These are phyloP conservation scores for Tetragonia tetragonoides DNA, from an alignment of 148 eudicot genomes.

Conservation along the genomic window DNA sequence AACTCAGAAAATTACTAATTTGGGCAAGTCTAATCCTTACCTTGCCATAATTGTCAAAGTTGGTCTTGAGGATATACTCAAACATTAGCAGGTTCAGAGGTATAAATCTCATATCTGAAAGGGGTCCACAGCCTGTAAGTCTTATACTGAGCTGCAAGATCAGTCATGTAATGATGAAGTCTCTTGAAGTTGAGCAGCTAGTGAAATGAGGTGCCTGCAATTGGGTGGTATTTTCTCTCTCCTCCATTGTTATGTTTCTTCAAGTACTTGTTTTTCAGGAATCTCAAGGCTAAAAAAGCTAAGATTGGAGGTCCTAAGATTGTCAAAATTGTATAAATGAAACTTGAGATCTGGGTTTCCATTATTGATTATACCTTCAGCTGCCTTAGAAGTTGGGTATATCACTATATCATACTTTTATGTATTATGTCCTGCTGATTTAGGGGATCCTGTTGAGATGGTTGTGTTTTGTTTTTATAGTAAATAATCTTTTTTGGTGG, in stretches of 20 bases:
- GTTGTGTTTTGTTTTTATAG: too few relatives aligned
- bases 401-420: too few relatives aligned
- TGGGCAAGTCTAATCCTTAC: conserved; percentile 21
- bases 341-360: conserved; percentile 11
- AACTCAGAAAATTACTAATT: too few relatives aligned
- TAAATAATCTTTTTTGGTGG: too few relatives aligned
- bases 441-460: too few relatives aligned
- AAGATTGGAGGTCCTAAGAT: conserved; percentile 13
- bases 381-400: too few relatives aligned
- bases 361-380: neutral
- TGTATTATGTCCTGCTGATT: too few relatives aligned
- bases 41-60: conserved; percentile 63
- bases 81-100: conserved; percentile 64
- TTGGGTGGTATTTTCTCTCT: conserved; percentile 48
- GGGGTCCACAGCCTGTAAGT: conserved; percentile 62
- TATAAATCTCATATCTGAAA: conserved; percentile 54
- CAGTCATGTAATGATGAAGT: conserved; percentile 59
- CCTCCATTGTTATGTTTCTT: neutral
- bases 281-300: conserved; percentile 23
- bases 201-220: conserved; percentile 46
- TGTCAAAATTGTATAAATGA: neutral
- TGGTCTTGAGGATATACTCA: conserved; percentile 61
- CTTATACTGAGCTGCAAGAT: conserved; percentile 44
- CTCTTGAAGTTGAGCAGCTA: conserved; percentile 52
- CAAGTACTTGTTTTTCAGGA: neutral